Percentiles rank a stretch among this genome's conserved stretches.
Conservation (phyloP, 1,139 yeast species). For the Protomyces gravidus region DNA sequence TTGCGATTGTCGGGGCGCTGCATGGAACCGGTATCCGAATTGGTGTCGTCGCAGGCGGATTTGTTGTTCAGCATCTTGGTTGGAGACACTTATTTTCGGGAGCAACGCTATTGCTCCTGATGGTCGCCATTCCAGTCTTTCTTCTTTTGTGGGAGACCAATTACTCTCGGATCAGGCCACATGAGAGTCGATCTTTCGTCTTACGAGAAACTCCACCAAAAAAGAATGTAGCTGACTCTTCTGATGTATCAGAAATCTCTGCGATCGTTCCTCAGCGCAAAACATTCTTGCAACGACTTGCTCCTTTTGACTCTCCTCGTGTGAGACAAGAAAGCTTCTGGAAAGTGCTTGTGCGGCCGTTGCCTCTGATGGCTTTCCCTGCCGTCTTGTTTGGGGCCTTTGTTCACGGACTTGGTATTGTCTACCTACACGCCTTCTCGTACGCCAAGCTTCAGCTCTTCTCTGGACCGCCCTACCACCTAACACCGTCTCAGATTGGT, state of each 20-base stretch:
- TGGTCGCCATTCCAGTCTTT: neutral
- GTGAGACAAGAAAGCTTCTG: constrained; percentile 53
- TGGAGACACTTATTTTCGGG: neutral
- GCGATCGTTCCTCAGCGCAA: neutral
- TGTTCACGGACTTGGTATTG: constrained; percentile 55
- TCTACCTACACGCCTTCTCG: constrained; percentile 60
- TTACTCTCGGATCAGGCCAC: neutral
- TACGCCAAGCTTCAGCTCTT: constrained; percentile 56
- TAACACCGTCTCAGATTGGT: constrained; percentile 52
- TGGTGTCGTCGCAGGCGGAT: neutral
- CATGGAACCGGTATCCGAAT: neutral
- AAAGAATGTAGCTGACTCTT: neutral
- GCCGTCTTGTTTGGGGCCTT: constrained; percentile 53
- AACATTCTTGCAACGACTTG: neutral
- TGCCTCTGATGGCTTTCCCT: constrained; percentile 52
- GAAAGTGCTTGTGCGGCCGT: constrained; percentile 57
- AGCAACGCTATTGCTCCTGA: neutral
- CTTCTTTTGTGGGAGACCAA: neutral
- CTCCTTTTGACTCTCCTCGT: constrained; percentile 36
- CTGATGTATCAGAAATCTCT: neutral
- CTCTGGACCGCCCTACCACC: constrained; percentile 47
- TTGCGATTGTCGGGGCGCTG: constrained; percentile 4
- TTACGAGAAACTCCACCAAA: neutral
- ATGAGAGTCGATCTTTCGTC: neutral
- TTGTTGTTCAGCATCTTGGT: constrained; percentile 4